These are phyloP conservation scores for Debaryomyces coudertii DNA, from an alignment of 1,139 yeast species.

Conservation along the genomic window DNA sequence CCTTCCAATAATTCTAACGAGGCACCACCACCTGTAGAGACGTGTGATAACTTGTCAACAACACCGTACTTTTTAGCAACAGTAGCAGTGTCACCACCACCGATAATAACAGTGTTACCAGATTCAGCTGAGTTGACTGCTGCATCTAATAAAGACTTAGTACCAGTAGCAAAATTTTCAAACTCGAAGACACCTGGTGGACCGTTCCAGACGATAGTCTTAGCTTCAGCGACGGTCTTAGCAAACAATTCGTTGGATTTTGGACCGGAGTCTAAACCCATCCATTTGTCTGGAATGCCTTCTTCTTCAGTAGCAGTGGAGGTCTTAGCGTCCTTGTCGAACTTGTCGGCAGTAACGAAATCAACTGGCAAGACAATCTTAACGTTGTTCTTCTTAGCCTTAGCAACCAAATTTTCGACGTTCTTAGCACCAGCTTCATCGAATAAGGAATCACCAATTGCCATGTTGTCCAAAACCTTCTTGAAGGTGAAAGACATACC, in stretches of 20 bases:
- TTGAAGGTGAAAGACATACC: conserved; percentile 99
- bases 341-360: conserved; percentile 91
- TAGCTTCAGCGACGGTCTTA: conserved; percentile 82
- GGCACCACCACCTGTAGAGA: conserved; percentile 99
- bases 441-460: conserved; percentile 86
- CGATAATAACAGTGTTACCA: conserved; percentile 94
- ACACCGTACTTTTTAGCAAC: conserved; percentile 97
- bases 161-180: conserved; percentile 85
- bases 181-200: conserved; percentile 99
- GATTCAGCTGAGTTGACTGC: conserved; percentile 81
- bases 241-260: conserved; percentile 76
- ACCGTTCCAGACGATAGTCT: conserved; percentile 99
- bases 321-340: conserved; percentile 84
- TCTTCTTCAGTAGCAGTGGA: conserved; percentile 79
- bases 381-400: conserved; percentile 93
- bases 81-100: conserved; percentile 99
- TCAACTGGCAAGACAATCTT: conserved; percentile 91
- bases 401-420: conserved; percentile 83
- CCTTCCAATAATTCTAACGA: conserved; percentile 97
- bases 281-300: conserved; percentile 92
- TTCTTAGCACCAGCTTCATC: conserved; percentile 94
- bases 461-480: conserved; percentile 81
- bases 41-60: conserved; percentile 92
- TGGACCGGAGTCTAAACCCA: conserved; percentile 95
- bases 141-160: conserved; percentile 85